Base-by-base conservation (phyloP, 495 filamentous ascomycete species). In the Annulohypoxylon maeteangense region DNA sequence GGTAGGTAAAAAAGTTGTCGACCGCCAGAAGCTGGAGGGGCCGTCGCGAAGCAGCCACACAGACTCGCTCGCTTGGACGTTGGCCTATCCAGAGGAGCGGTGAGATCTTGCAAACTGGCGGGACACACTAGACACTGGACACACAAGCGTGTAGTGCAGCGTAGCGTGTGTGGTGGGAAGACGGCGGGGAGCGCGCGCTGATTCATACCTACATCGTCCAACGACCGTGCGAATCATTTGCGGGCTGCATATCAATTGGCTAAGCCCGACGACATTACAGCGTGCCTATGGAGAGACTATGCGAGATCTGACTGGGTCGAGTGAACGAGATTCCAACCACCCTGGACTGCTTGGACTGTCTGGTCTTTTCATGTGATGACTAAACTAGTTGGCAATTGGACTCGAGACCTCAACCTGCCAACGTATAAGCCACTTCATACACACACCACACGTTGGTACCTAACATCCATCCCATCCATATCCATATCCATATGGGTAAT, bases 71-170 rank as follows among this genome's bases (percentile, higher is more conserved):
- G 59, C 47, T 67, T 60, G 59, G 59, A 22, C 47, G 45, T 44
- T 44, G 34, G 64, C 32, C 44, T 55, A 51, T 47, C 42, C 57
- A 42, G 64, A 72, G 64, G 56, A 50, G 69, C 69, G 69, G 69
- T 72, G 69, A 63, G 64, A 53, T 54, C 18, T 72, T 68, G 64
- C 64, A 40, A 72, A 72, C 50, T 64, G 69, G 69, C 69, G 69
- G 69, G 64, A 62, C 25, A 18, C n/a, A 18, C 40, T 18, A 20
- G 40, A 44, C 40, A 44, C 16, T 16, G 69, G 64, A 62, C 36
- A 68, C 57, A 53, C 40, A 16, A 45, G 22, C 7, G 47, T 29
- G 47, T 29, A 29, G 20, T 14, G 23, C 27, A 50, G 45, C 23
- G 23, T 51, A 7, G 47, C 23, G 47, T 38, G 47, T 22, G 44